These are phyloP conservation scores for Diplocarpon mali DNA, from an alignment of 2,329 filamentous ascomycete genomes.

Conservation along the genomic window DNA sequence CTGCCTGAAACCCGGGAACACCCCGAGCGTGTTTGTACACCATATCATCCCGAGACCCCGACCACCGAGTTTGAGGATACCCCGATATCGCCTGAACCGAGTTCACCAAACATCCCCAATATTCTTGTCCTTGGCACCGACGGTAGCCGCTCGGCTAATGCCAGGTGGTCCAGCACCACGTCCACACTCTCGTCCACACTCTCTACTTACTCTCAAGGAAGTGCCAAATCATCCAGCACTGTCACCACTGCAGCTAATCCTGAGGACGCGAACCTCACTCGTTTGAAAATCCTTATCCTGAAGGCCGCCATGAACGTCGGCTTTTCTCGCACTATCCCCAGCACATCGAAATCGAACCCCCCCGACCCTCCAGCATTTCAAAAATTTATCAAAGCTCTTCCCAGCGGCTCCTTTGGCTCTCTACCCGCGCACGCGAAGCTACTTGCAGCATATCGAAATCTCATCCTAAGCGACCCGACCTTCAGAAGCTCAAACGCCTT, in stretches of 20 bases:
- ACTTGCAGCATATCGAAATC: constrained; percentile 68
- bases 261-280: constrained; percentile 67
- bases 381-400: constrained; percentile 64
- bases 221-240: constrained; percentile 55
- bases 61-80: constrained; percentile 94
- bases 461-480: constrained; percentile 62
- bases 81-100: constrained; percentile 69
- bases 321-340: constrained; percentile 48
- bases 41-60: constrained; percentile 67
- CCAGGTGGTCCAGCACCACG: constrained; percentile 72
- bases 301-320: constrained; percentile 81
- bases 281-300: constrained; percentile 68
- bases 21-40: constrained; percentile 13
- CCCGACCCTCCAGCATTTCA: constrained; percentile 48
- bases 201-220: constrained; percentile 67
- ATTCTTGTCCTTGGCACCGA: constrained; percentile 76
- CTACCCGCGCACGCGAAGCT: constrained; percentile 59
- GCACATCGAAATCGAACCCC: constrained; percentile 23
- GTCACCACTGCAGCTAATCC: constrained; percentile 52
- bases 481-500: constrained; percentile 46
- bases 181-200: constrained; percentile 70
- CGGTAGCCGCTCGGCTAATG: constrained; percentile 46
- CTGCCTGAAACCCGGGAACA: constrained; percentile 35
- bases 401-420: constrained; percentile 67
- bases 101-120: constrained; percentile 66